Evolutionary conservation across 2,329 filamentous ascomycete genomes (phyloP).

Genomic region (Colletotrichum theobromicola): DNA sequence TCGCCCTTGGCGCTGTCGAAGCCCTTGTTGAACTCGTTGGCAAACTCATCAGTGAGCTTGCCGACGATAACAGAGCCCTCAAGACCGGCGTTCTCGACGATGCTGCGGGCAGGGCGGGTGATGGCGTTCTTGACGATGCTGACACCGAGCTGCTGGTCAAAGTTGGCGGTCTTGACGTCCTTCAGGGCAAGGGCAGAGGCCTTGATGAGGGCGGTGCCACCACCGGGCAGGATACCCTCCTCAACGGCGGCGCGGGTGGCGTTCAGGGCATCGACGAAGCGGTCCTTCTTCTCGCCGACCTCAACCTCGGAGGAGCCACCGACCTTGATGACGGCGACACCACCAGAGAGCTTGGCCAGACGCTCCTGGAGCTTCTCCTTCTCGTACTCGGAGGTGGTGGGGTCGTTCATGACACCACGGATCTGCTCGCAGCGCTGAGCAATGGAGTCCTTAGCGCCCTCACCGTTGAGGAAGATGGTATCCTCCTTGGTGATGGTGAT

Average conservation of each 20-base stretch:
- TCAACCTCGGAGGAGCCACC: constrained; percentile 97
- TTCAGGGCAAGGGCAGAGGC: constrained; percentile 87
- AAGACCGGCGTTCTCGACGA: constrained; percentile 96
- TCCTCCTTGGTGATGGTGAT: constrained; percentile 99
- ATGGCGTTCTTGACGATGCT: constrained; percentile 98
- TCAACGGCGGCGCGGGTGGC: constrained; percentile 97
- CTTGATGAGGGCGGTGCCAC: constrained; percentile 98
- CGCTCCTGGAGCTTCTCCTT: constrained; percentile 99
- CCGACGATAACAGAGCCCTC: constrained; percentile 97
- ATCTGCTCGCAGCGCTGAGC: constrained; percentile 98
- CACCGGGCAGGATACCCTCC: constrained; percentile 98
- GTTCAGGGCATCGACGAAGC: constrained; percentile 97
- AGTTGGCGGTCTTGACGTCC: constrained; percentile 88
- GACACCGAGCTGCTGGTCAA: constrained; percentile 98
- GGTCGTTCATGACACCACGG: constrained; percentile 93
- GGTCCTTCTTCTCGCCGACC: constrained; percentile 99
- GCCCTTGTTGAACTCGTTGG: constrained; percentile 94
- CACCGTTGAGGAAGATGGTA: constrained; percentile 97
- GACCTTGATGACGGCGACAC: constrained; percentile 99
- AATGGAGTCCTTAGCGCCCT: constrained; percentile 93
- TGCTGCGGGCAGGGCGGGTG: constrained; percentile 90
- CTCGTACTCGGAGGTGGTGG: constrained; percentile 97
- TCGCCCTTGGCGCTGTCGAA: constrained; percentile 97
- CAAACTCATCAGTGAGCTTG: constrained; percentile 96
- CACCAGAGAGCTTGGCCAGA: constrained; percentile 97